phyloP scores from a whole-genome alignment of 1,284 basidiomycete genomes.

The Polyporus tsugae region DNA sequence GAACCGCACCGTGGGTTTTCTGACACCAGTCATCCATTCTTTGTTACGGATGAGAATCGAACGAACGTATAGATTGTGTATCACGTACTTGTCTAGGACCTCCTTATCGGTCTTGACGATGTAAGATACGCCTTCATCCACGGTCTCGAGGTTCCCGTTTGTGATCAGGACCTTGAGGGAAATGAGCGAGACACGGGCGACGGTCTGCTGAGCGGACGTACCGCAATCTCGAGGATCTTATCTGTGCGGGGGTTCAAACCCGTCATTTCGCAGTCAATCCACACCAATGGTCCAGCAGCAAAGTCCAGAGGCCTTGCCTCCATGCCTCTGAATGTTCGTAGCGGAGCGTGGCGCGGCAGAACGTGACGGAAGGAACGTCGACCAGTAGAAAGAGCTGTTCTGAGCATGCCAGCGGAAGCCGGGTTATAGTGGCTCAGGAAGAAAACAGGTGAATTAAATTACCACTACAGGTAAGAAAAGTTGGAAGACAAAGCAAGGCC shows the following conservation, averaged over 20 bases:
- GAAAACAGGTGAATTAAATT: background rate
- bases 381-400: conserved; percentile 14
- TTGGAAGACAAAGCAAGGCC: background rate
- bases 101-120: conserved; percentile 73
- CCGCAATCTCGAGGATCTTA: conserved; percentile 81
- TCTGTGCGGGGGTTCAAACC: conserved; percentile 70
- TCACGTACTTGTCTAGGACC: conserved; percentile 66
- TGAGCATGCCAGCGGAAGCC: conserved; percentile 22
- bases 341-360: conserved; percentile 1
- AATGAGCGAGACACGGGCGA: background rate
- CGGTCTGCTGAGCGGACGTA: conserved; percentile 37
- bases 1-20: conserved; percentile 72
- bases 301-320: conserved; percentile 46
- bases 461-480: background rate
- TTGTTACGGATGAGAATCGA: conserved; percentile 2
- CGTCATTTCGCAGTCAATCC: conserved; percentile 94
- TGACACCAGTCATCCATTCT: conserved; percentile 85
- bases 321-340: conserved; percentile 28
- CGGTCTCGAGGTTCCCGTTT: conserved; percentile 75
- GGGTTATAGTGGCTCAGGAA: background rate
- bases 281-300: conserved; percentile 77
- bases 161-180: conserved; percentile 77
- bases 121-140: conserved; percentile 80
- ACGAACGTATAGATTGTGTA: background rate
- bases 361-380: conserved; percentile 14